Conservation (phyloP, 2,329 filamentous ascomycete species). For the Celoporthe dispersa region DNA sequence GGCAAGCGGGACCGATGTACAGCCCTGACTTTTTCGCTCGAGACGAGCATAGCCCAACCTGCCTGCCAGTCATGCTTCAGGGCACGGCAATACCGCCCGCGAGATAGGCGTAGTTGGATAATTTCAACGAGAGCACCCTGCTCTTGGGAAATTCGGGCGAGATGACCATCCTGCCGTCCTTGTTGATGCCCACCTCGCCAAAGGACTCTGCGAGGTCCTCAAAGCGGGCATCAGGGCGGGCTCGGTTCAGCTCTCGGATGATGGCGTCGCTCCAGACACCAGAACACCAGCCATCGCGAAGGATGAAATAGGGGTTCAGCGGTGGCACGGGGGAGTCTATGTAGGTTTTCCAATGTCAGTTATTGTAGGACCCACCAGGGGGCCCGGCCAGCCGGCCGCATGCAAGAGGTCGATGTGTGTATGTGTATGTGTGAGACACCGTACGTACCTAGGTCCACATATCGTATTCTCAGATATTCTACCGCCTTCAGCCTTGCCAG, state of each 20-base stretch:
- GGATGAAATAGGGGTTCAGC: conserved; percentile 73
- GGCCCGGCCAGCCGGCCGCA: neutral
- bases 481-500: conserved; percentile 63
- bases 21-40: neutral
- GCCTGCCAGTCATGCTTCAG: neutral
- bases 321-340: conserved; percentile 71
- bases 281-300: conserved; percentile 63
- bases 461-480: conserved; percentile 70
- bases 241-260: conserved; percentile 60
- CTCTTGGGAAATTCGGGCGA: conserved; percentile 59
- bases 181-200: conserved; percentile 61
- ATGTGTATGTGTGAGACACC: neutral
- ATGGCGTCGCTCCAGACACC: conserved; percentile 76
- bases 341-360: neutral
- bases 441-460: conserved; percentile 72
- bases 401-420: neutral
- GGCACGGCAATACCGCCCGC: conserved; percentile 44
- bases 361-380: neutral
- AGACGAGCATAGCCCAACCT: neutral
- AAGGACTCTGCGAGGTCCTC: conserved; percentile 68
- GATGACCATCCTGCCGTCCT: conserved; percentile 62
- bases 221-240: conserved; percentile 63
- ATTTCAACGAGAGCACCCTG: conserved; percentile 59
- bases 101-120: conserved; percentile 61
- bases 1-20: neutral